These are phyloP conservation scores for Capsicum rhomboideum DNA, from an alignment of 257 asterid species.

Conservation along the genomic window DNA sequence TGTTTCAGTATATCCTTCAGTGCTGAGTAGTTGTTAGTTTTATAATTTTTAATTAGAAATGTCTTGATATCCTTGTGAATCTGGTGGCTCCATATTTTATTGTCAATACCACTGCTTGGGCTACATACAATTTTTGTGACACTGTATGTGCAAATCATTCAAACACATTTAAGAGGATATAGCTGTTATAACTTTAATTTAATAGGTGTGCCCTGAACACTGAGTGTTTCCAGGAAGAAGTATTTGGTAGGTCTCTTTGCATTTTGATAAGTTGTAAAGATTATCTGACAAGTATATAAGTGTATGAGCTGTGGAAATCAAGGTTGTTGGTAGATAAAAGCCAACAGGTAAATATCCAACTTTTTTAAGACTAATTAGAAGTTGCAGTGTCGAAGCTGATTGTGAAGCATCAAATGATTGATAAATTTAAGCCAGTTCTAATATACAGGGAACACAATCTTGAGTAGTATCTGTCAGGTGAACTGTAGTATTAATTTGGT, in stretches of 20 bases:
- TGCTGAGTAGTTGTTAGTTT: neutral
- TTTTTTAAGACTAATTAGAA: neutral
- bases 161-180: neutral
- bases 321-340: neutral
- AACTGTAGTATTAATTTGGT: neutral
- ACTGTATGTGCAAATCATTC: neutral
- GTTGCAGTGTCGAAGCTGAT: neutral
- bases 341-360: neutral
- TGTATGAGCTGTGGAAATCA: neutral
- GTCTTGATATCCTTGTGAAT: neutral
- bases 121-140: neutral
- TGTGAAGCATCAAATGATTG: neutral
- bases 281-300: neutral
- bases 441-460: neutral
- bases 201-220: neutral
- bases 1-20: neutral
- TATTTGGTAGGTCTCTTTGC: neutral
- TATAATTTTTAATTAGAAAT: neutral
- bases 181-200: neutral
- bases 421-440: neutral
- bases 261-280: neutral
- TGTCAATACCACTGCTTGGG: neutral
- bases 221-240: neutral
- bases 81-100: neutral
- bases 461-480: neutral